These are phyloP conservation scores for Arthrobotrys megalospora DNA, from an alignment of 2,329 filamentous ascomycete species.

Conservation along the genomic window DNA sequence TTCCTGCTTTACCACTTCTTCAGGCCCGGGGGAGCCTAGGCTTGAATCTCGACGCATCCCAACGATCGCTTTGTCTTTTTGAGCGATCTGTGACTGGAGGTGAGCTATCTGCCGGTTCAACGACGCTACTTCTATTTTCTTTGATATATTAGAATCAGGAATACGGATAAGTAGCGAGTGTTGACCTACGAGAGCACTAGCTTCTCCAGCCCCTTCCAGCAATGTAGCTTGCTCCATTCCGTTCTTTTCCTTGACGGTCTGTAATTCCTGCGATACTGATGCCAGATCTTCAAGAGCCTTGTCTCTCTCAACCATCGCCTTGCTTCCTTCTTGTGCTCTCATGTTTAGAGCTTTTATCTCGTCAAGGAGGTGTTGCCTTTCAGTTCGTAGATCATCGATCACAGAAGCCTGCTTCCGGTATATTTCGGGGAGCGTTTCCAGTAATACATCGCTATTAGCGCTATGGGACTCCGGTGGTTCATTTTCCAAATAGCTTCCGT, in stretches of 20 bases:
- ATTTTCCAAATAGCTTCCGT: conserved; percentile 58
- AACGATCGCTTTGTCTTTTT: conserved; percentile 49
- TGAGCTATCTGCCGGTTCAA: conserved; percentile 50
- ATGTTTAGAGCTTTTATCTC: conserved; percentile 27
- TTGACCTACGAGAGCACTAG: conserved; percentile 37
- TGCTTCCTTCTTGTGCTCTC: conserved; percentile 24
- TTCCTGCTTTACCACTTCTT: conserved; percentile 34
- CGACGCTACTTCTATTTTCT: conserved; percentile 44
- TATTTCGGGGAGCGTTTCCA: conserved; percentile 54
- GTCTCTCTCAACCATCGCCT: conserved; percentile 53
- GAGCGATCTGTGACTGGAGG: conserved; percentile 38
- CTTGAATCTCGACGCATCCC: conserved; percentile 48
- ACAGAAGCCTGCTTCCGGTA: conserved; percentile 55
- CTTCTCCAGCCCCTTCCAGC: conserved; percentile 45
- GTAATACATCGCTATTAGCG: conserved; percentile 20
- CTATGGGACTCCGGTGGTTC: background rate
- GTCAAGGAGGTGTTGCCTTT: conserved; percentile 45
- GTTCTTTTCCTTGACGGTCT: conserved; percentile 30
- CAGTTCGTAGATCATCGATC: conserved; percentile 46
- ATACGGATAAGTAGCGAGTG: background rate
- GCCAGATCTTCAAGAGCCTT: conserved; percentile 52
- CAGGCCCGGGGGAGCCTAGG: conserved; percentile 8
- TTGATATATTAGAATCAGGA: background rate
- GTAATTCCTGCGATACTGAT: conserved; percentile 43
- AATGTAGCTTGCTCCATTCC: conserved; percentile 44